Percentiles rank a stretch among this genome's conserved stretches.
These are phyloP conservation scores for Curvularia verruculosa DNA, from an alignment of 2,329 filamentous ascomycete genomes.

Conservation along the genomic window DNA sequence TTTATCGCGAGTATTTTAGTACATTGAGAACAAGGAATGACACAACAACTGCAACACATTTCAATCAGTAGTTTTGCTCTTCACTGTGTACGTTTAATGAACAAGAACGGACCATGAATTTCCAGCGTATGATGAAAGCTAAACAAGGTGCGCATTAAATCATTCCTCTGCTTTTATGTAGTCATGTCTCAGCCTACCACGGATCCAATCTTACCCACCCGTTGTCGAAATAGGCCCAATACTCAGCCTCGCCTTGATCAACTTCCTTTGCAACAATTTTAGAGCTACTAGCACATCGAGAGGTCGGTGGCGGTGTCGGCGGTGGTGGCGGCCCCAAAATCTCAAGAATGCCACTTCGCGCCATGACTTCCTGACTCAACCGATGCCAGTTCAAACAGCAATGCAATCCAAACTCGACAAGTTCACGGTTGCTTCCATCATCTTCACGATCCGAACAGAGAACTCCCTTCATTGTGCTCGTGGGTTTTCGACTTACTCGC, in stretches of 20 bases:
- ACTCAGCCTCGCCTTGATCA: not conserved
- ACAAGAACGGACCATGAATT: too few species aligned
- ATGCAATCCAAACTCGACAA: constrained; percentile 1
- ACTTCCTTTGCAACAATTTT: not conserved
- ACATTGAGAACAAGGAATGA: not conserved
- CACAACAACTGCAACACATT: too few species aligned
- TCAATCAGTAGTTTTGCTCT: too few species aligned
- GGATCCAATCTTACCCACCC: not conserved
- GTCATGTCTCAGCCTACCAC: not conserved
- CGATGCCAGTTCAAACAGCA: constrained; percentile 1
- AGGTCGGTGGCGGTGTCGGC: not conserved
- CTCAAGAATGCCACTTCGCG: constrained; percentile 4
- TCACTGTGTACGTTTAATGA: too few species aligned
- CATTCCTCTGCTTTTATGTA: not conserved
- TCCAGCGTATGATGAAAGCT: not conserved
- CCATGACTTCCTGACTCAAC: not conserved
- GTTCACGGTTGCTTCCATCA: not conserved
- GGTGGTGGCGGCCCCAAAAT: constrained; percentile 1
- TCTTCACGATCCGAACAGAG: constrained; percentile 6
- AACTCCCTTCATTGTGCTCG: constrained; percentile 13
- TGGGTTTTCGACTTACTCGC: constrained; percentile 4
- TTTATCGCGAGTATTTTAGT: too few species aligned
- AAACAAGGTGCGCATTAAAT: not conserved
- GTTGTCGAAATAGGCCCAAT: not conserved
- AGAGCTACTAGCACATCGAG: not conserved